Conservation (phyloP, 2,329 filamentous ascomycete species). For the Monosporascus ibericus region DNA sequence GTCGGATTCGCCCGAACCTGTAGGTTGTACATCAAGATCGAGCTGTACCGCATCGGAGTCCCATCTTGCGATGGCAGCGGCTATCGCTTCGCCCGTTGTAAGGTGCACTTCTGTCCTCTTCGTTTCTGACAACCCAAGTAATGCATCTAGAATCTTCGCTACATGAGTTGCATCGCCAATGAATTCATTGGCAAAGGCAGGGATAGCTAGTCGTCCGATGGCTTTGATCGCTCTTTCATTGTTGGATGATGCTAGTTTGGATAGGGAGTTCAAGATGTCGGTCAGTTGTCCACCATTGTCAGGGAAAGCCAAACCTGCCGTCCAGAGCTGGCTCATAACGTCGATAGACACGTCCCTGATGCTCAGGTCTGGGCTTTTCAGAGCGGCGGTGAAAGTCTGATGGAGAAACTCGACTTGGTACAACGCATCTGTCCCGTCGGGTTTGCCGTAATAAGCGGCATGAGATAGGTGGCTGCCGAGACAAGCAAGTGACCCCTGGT, state of each 20-base stretch:
- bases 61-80: constrained; percentile 74
- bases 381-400: constrained; percentile 9
- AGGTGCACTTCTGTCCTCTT: constrained; percentile 87
- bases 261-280: constrained; percentile 57
- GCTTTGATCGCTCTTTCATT: constrained; percentile 78
- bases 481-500: constrained; percentile 24
- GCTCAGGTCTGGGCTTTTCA: constrained; percentile 14
- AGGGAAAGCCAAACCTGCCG: constrained; percentile 21
- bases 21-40: constrained; percentile 65
- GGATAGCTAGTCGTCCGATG: constrained; percentile 69
- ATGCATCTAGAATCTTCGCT: constrained; percentile 53
- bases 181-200: constrained; percentile 32
- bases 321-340: constrained; percentile 27
- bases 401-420: constrained; percentile 20
- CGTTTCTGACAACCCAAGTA: constrained; percentile 76
- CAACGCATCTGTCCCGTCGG: constrained; percentile 8
- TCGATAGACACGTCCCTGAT: constrained; percentile 23
- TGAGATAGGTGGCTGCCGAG: constrained; percentile 22
- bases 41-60: constrained; percentile 72
- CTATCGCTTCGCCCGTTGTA: constrained; percentile 80
- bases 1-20: constrained; percentile 26
- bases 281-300: constrained; percentile 39
- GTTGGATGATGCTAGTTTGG: constrained; percentile 56
- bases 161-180: constrained; percentile 32
- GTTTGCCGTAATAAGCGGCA: constrained; percentile 19